Evolutionary conservation across 331 rosid genomes (phyloP).

Genomic region (Quercus tomentella): DNA sequence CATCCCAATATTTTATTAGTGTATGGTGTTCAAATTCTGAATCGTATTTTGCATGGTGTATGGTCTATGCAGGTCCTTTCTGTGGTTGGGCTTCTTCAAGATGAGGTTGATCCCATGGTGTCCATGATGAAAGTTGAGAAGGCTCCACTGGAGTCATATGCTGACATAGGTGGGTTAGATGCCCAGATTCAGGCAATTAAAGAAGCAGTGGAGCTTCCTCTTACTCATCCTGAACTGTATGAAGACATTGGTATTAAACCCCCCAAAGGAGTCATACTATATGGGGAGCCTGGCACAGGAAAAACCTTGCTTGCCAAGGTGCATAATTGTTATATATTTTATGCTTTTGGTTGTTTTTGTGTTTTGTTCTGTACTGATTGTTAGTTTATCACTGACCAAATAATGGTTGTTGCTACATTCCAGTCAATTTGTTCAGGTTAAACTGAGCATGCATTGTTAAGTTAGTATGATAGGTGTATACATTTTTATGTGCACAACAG

Average conservation of each 20-base stretch:
- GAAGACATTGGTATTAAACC: constrained; percentile 67
- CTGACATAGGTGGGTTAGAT: constrained; percentile 61
- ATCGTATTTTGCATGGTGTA: background rate
- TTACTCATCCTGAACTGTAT: constrained; percentile 57
- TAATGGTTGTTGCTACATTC: background rate
- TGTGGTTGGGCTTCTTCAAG: constrained; percentile 66
- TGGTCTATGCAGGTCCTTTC: constrained; percentile 38
- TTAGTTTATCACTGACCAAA: background rate
- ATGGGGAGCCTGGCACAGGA: constrained; percentile 66
- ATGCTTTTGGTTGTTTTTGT: background rate
- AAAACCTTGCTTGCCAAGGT: constrained; percentile 69
- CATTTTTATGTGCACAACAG: no score
- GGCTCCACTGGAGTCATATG: constrained; percentile 57
- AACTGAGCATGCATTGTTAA: no score
- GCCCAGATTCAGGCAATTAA: constrained; percentile 66
- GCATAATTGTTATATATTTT: background rate
- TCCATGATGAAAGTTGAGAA: constrained; percentile 67
- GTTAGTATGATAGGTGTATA: no score
- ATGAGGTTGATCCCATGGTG: constrained; percentile 69
- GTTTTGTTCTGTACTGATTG: background rate
- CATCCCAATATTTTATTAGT: background rate
- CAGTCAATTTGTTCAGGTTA: background rate
- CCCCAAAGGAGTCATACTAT: constrained; percentile 57
- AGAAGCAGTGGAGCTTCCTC: constrained; percentile 67
- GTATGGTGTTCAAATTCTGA: background rate